A percentile compares a stretch with the other conserved stretches of the same genome.
These are phyloP conservation scores for Claviceps spartinae DNA, from an alignment of 2,329 filamentous ascomycete species.

Conservation along the genomic window DNA sequence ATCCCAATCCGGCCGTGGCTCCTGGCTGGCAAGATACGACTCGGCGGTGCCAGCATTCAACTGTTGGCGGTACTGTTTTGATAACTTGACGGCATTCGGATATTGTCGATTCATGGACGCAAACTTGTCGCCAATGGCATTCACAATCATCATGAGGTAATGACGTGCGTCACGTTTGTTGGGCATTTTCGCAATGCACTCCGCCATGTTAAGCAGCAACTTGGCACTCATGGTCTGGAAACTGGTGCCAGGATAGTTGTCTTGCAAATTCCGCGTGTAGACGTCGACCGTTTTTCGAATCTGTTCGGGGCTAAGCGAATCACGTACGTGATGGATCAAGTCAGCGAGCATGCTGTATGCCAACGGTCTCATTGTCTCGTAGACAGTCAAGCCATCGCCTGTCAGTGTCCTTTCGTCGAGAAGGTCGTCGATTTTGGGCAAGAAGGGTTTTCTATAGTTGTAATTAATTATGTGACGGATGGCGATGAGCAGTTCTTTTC, in stretches of 20 bases:
- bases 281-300: slow-evolving; percentile 94
- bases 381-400: slow-evolving; percentile 89
- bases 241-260: slow-evolving; percentile 91
- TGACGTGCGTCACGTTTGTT: slow-evolving; percentile 91
- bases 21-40: slow-evolving; percentile 71
- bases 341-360: slow-evolving; percentile 98
- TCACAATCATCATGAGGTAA: slow-evolving; percentile 91
- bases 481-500: slow-evolving; percentile 90
- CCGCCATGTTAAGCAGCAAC: slow-evolving; percentile 91
- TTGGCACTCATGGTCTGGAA: slow-evolving; percentile 99
- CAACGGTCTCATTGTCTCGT: slow-evolving; percentile 88
- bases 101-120: slow-evolving; percentile 96
- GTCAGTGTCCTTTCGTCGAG: slow-evolving; percentile 89
- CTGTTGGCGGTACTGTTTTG: slow-evolving; percentile 59
- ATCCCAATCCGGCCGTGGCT: slow-evolving; percentile 81
- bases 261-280: slow-evolving; percentile 90
- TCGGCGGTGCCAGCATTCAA: slow-evolving; percentile 51
- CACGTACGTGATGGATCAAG: slow-evolving; percentile 90
- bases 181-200: slow-evolving; percentile 86
- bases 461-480: slow-evolving; percentile 99
- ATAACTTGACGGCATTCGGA: slow-evolving; percentile 85
- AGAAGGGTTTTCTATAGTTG: slow-evolving; percentile 90
- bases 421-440: slow-evolving; percentile 87
- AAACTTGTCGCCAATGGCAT: slow-evolving; percentile 97
- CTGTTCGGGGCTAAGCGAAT: slow-evolving; percentile 75